Evolutionary conservation across 371 early-diverging fungal genomes (phyloP), one percentile per base, ranked within the genome.

Genomic region (Choanephora cucurbitarum): DNA sequence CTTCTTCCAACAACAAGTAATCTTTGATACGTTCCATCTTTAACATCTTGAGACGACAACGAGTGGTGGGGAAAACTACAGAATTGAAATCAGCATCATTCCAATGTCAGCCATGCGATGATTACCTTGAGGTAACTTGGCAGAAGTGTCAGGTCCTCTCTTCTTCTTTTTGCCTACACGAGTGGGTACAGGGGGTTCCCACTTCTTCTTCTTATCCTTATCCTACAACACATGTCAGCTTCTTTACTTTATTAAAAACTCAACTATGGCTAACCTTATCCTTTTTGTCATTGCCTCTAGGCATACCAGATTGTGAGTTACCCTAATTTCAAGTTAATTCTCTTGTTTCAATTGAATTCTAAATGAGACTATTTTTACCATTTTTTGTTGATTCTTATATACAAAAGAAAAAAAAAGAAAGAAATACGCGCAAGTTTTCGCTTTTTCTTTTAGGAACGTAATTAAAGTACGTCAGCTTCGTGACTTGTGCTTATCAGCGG

Each of bases 161-260:
- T 92, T 94, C 91, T 95, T 95, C 87, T 92, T 95, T 80, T 93
- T 93, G 53, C 99, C 99, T 19, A 98, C 94, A 41, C 97, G 87
- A 13, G 99, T 97, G 21, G 99, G 98, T 37, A 96, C 85, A 22
- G 99, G 98, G 33, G 98, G 99, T 76, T 98, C 98, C 95, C 96
- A 99, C 81, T 96, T 95, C 75, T 97, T 97, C 89, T 94, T 75
- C 79, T 90, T 89, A 49, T 91, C 86, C 60, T 88, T 85, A 11
- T 88, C 86, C 86, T 88, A 66, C 45, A 8, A 44, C 44, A n/a
- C 32, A 22, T 0, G 21, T 13, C 15, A 34, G 33, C 46, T n/a
- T n/a, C n/a, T n/a, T n/a, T 44, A 37, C 23, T n/a, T 55, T 19
- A 8, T 37, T n/a, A n/a, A n/a, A n/a, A n/a, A n/a, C n/a, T n/a